Evolutionary conservation across 257 asterid genomes (phyloP).

Genomic region (Penstemon barbatus): DNA sequence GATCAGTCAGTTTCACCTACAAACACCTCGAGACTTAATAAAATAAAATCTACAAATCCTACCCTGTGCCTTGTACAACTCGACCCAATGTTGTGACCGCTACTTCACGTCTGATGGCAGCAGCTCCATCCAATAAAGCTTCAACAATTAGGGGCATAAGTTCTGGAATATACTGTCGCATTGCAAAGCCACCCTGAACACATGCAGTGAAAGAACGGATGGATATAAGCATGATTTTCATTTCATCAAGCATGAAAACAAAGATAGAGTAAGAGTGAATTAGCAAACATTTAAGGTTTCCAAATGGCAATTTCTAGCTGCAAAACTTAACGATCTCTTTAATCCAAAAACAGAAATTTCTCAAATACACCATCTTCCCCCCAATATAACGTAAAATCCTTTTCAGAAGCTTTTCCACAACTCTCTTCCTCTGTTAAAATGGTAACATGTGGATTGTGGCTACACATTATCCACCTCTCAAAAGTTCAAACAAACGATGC

Average conservation of each 20-base stretch:
- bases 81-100: conserved; percentile 98
- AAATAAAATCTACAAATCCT: conserved; percentile 26
- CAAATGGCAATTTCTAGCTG: conserved; percentile 9
- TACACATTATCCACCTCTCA: conserved; percentile 1
- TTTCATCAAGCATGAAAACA: conserved; percentile 23
- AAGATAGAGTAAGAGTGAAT: conserved; percentile 8
- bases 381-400: background rate
- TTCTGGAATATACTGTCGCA: conserved; percentile 94
- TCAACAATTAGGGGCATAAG: conserved; percentile 96
- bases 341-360: conserved; percentile 7
- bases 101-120: conserved; percentile 95
- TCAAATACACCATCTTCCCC: background rate
- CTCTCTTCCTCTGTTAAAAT: background rate
- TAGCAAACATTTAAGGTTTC: conserved; percentile 10
- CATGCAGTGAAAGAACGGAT: conserved; percentile 27
- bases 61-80: conserved; percentile 99
- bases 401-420: background rate
- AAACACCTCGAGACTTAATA: conserved; percentile 5
- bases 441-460: background rate
- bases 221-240: conserved; percentile 21
- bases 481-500: background rate
- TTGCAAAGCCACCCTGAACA: conserved; percentile 94
- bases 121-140: conserved; percentile 93
- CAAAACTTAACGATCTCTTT: background rate
- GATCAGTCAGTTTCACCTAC: conserved; percentile 21